Percentiles rank a stretch among this genome's conserved stretches.
These are phyloP conservation scores for Uronychia setigera DNA, from an alignment of 73 alveolate genomes.

Conservation along the genomic window DNA sequence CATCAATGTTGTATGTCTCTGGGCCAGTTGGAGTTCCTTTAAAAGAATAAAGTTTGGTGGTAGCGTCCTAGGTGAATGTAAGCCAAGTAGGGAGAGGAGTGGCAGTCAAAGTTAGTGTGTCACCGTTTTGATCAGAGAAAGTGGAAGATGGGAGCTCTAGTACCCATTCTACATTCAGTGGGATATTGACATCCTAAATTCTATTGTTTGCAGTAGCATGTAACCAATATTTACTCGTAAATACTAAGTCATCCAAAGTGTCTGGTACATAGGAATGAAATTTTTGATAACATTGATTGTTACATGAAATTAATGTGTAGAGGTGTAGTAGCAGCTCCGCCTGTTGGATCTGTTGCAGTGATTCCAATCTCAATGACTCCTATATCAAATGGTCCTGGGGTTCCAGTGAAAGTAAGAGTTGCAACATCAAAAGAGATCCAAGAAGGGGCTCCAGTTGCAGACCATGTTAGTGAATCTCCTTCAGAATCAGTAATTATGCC, in stretches of 20 bases:
- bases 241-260: neutral
- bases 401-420: neutral
- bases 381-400: slow-evolving; percentile 11
- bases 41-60: neutral
- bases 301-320: neutral
- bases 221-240: too few species aligned
- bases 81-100: slow-evolving; percentile 6
- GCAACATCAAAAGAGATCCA: slow-evolving; percentile 10
- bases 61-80: neutral
- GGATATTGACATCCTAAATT: neutral
- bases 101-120: neutral
- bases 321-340: slow-evolving; percentile 15
- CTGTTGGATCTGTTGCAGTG: slow-evolving; percentile 7
- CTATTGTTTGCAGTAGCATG: neutral
- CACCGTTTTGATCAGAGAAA: neutral
- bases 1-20: neutral
- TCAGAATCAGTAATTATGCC: slow-evolving; percentile 23
- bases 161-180: neutral
- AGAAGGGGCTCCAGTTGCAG: slow-evolving; percentile 1
- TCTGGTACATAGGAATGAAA: neutral
- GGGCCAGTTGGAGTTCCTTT: neutral
- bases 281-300: neutral
- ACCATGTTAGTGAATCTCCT: slow-evolving; percentile 29
- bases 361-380: slow-evolving; percentile 2
- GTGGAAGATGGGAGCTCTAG: neutral